Evolutionary conservation across 148 eudicot species (phyloP).

Genomic region (Heliamphora exappendiculata): DNA sequence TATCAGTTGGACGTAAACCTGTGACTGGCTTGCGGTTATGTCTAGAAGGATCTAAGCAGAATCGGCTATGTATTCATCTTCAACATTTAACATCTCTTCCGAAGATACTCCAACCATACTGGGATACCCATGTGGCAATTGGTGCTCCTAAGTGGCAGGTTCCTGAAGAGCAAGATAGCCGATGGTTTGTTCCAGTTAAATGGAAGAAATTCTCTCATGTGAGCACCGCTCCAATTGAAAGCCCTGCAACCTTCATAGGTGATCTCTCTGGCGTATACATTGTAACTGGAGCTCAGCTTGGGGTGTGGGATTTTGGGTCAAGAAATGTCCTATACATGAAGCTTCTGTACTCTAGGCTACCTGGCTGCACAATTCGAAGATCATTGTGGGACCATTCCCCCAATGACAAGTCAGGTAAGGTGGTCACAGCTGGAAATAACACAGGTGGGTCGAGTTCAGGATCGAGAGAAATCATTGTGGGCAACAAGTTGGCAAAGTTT

Average conservation of each 20-base stretch:
- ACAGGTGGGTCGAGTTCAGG: slow-evolving; percentile 41
- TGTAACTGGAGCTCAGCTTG: slow-evolving; percentile 94
- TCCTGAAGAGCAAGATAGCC: slow-evolving; percentile 96
- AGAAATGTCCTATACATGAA: slow-evolving; percentile 87
- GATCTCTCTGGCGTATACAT: slow-evolving; percentile 63
- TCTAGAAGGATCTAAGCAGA: slow-evolving; percentile 79
- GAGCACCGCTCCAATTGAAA: slow-evolving; percentile 86
- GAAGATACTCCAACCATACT: slow-evolving; percentile 66
- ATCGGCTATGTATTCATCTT: slow-evolving; percentile 62
- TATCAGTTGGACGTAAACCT: slow-evolving; percentile 93
- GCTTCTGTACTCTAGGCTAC: slow-evolving; percentile 70
- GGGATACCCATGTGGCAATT: slow-evolving; percentile 79
- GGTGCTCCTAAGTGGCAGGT: slow-evolving; percentile 96
- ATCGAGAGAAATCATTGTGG: slow-evolving; percentile 22
- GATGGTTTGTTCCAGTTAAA: slow-evolving; percentile 95
- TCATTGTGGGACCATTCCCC: slow-evolving; percentile 82
- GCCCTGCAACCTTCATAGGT: slow-evolving; percentile 60
- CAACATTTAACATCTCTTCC: slow-evolving; percentile 78
- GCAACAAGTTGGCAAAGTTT: slow-evolving; percentile 62
- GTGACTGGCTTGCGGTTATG: slow-evolving; percentile 75
- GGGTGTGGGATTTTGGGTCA: slow-evolving; percentile 95
- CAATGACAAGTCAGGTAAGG: slow-evolving; percentile 26
- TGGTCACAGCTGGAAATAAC: slow-evolving; percentile 15
- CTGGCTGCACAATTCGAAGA: slow-evolving; percentile 77
- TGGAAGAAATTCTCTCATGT: slow-evolving; percentile 95